A percentile compares a stretch with the other conserved stretches of the same genome.
Evolutionary conservation across 2,329 filamentous ascomycete species (phyloP).

Genomic region (Fusarium sp.): DNA sequence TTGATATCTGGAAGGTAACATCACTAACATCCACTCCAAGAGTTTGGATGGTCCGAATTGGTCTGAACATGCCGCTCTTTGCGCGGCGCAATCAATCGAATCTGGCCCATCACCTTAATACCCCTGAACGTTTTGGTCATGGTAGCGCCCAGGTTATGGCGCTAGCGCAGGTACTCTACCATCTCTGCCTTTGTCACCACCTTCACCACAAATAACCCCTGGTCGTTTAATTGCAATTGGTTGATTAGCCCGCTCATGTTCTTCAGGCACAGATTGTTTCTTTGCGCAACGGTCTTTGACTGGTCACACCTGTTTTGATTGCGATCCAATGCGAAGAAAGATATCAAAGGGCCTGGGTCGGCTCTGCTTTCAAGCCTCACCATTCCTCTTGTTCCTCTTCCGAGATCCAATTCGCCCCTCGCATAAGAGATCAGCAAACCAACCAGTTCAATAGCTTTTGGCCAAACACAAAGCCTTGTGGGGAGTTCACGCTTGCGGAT

Average conservation of each 20-base stretch:
- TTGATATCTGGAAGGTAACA: constrained; percentile 16
- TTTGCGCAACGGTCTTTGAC: background rate
- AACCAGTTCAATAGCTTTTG: background rate
- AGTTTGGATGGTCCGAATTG: background rate
- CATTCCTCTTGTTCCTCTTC: constrained; percentile 19
- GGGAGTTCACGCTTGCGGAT: constrained; percentile 23
- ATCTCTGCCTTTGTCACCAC: constrained; percentile 28
- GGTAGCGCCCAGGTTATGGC: constrained; percentile 16
- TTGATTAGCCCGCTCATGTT: constrained; percentile 1
- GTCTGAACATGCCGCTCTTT: constrained; percentile 10
- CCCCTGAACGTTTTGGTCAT: constrained; percentile 16
- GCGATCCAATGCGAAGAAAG: constrained; percentile 7
- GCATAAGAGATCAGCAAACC: constrained; percentile 8
- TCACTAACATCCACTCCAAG: constrained; percentile 1
- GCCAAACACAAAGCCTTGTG: constrained; percentile 16
- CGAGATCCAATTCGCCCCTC: constrained; percentile 4
- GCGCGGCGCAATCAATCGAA: constrained; percentile 19
- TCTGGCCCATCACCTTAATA: background rate
- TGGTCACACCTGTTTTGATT: constrained; percentile 1
- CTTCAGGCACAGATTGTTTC: constrained; percentile 28
- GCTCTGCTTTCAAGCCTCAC: constrained; percentile 10
- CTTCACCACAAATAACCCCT: constrained; percentile 30
- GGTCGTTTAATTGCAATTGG: constrained; percentile 19
- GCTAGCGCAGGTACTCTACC: constrained; percentile 35
- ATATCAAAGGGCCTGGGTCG: background rate